Conservation (phyloP, 306 rosid genomes). For the Prunus mume region DNA sequence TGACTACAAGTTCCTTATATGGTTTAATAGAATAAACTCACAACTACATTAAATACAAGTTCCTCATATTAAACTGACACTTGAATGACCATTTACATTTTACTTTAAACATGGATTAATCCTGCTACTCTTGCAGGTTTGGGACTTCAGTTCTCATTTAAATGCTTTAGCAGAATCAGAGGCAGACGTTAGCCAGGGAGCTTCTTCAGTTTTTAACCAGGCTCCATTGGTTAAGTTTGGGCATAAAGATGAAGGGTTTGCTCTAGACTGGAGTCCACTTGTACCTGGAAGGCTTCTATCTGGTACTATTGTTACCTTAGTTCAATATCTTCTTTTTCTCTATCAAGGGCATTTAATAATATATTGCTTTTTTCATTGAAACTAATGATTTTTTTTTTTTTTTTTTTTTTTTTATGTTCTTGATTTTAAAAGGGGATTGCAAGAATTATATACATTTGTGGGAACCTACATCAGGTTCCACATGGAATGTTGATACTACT, state of each 20-base stretch:
- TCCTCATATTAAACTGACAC: background rate
- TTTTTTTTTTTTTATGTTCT: slow-evolving; percentile 17
- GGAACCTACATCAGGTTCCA: slow-evolving; percentile 73
- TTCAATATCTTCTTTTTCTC: slow-evolving; percentile 5
- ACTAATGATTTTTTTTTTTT: slow-evolving; percentile 13
- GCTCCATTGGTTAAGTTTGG: slow-evolving; percentile 56
- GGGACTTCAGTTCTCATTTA: slow-evolving; percentile 89
- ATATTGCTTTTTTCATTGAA: slow-evolving; percentile 4
- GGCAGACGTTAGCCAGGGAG: slow-evolving; percentile 63
- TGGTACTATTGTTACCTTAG: slow-evolving; percentile 39
- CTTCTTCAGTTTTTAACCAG: slow-evolving; percentile 63
- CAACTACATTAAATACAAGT: background rate
- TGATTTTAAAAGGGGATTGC: slow-evolving; percentile 71
- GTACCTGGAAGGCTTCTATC: slow-evolving; percentile 78
- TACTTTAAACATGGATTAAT: slow-evolving; percentile 1
- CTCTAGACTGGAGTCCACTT: slow-evolving; percentile 87
- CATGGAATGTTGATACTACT: slow-evolving; percentile 70
- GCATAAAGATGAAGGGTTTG: slow-evolving; percentile 92
- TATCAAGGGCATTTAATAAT: slow-evolving; percentile 1
- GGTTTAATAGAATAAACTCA: background rate
- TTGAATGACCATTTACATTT: background rate
- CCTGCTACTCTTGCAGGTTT: slow-evolving; percentile 46
- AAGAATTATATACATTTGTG: slow-evolving; percentile 66
- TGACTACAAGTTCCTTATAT: background rate
- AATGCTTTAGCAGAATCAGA: slow-evolving; percentile 75